Evolutionary conservation across 495 filamentous ascomycete genomes (phyloP).

Genomic region (Choiromyces venosus): DNA sequence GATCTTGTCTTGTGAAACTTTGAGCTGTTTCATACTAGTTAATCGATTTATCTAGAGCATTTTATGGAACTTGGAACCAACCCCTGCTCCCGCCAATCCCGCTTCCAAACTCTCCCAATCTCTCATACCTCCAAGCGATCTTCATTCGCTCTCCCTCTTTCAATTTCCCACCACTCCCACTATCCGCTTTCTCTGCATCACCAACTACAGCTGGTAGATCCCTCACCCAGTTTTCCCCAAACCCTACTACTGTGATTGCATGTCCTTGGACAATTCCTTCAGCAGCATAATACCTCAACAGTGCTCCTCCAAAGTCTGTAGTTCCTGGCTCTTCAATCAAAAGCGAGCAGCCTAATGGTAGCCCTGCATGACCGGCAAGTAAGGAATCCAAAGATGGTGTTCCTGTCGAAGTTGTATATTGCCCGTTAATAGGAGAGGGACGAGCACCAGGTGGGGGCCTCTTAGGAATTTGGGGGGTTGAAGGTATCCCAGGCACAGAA

Average conservation of each 20-base stretch:
- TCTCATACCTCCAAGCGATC: conserved; percentile 96
- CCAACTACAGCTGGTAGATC: conserved; percentile 65
- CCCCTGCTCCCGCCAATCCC: conserved; percentile 50
- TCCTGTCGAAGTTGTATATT: conserved; percentile 85
- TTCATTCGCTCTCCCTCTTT: conserved; percentile 75
- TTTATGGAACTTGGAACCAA: background rate
- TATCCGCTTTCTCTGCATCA: conserved; percentile 46
- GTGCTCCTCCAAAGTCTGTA: conserved; percentile 81
- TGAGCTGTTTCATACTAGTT: conserved; percentile 7
- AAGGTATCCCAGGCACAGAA: conserved; percentile 14
- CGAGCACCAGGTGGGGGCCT: conserved; percentile 61
- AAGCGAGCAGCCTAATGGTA: conserved; percentile 72
- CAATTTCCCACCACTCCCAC: conserved; percentile 43
- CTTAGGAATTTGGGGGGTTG: conserved; percentile 33
- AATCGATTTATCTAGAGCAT: background rate
- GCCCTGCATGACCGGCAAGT: conserved; percentile 80
- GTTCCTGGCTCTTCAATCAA: conserved; percentile 89
- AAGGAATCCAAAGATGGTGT: conserved; percentile 76
- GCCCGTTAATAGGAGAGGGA: conserved; percentile 83
- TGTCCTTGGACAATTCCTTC: conserved; percentile 93
- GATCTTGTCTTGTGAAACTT: conserved; percentile 6
- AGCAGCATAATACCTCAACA: conserved; percentile 85
- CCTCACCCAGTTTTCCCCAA: conserved; percentile 70
- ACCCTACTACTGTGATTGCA: conserved; percentile 74
- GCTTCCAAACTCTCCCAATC: conserved; percentile 62